Base-by-base conservation (phyloP, 2,329 filamentous ascomycete species). In the Sporothrix phasma region DNA sequence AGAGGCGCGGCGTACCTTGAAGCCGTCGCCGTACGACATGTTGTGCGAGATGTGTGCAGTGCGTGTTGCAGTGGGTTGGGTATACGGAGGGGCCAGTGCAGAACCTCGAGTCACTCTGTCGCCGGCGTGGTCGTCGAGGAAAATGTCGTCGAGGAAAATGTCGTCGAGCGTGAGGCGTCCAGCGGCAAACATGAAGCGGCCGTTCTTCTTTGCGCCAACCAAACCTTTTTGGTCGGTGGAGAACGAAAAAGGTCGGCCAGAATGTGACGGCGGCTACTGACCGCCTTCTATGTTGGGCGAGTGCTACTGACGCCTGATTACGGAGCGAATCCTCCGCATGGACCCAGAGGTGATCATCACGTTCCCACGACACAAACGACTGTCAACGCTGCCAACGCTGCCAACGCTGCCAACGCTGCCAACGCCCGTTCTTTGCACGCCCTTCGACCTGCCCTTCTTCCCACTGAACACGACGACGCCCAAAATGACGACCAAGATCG, bases 401-500 rank as follows among this genome's bases (percentile, higher is more conserved):
- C n/a, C n/a, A n/a, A n/a, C n/a, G n/a, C n/a, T n/a, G n/a, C n/a
- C n/a, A n/a, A n/a, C n/a, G n/a, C n/a, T n/a, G n/a, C n/a, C n/a
- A n/a, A n/a, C n/a, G n/a, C n/a, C n/a, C n/a, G n/a, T n/a, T n/a
- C n/a, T n/a, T n/a, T n/a, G n/a, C n/a, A n/a, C n/a, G n/a, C n/a
- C n/a, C n/a, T n/a, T n/a, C n/a, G n/a, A n/a, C n/a, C n/a, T n/a
- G n/a, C n/a, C n/a, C n/a, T n/a, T n/a, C n/a, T n/a, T n/a, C n/a
- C n/a, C n/a, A n/a, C n/a, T n/a, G n/a, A n/a, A n/a, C n/a, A 17
- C 37, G 2, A n/a, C n/a, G 19, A 1, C 11, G n/a, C 13, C 15
- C 47, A 76, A 22, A 58, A 80, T 84, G 81, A 76, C 77, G 26
- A 75, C 84, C 56, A 79, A 77, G 65, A 87, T 93, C 70, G 78